These are phyloP conservation scores for Pythium diclinum DNA, from an alignment of 352 stramenopile genomes.

Conservation along the genomic window DNA sequence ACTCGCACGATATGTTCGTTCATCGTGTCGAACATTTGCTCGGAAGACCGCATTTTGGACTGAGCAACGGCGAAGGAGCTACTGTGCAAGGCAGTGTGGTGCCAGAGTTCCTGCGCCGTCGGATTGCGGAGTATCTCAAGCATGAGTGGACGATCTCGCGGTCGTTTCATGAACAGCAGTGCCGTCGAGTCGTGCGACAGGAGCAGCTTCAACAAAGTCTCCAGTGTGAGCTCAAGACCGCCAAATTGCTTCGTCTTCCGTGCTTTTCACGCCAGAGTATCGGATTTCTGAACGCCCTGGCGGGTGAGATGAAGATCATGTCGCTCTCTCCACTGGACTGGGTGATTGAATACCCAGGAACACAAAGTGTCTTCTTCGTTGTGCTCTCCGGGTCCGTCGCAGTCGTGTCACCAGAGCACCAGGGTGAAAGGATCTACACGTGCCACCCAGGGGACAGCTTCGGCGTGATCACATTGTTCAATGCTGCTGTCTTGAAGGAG, in stretches of 20 bases:
- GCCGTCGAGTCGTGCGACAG: slow-evolving; percentile 22
- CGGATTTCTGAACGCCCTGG: slow-evolving; percentile 31
- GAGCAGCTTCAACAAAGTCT: slow-evolving; percentile 29
- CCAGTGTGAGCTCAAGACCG: slow-evolving; percentile 28
- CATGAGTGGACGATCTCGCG: slow-evolving; percentile 19
- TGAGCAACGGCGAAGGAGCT: background rate
- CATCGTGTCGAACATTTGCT: slow-evolving; percentile 26
- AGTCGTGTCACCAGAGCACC: slow-evolving; percentile 13
- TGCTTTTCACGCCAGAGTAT: slow-evolving; percentile 30
- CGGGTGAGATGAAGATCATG: slow-evolving; percentile 23
- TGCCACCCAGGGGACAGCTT: slow-evolving; percentile 24
- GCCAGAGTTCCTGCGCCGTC: slow-evolving; percentile 17
- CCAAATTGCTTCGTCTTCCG: slow-evolving; percentile 21
- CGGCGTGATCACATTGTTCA: slow-evolving; percentile 29
- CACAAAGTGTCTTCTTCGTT: slow-evolving; percentile 27
- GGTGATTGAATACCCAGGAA: slow-evolving; percentile 30
- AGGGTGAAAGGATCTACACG: slow-evolving; percentile 17
- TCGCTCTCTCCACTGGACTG: slow-evolving; percentile 31
- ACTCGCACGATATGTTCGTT: slow-evolving; percentile 33
- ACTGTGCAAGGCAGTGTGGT: slow-evolving; percentile 10
- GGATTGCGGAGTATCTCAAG: slow-evolving; percentile 23
- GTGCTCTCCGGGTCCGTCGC: slow-evolving; percentile 22
- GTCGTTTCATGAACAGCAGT: slow-evolving; percentile 20
- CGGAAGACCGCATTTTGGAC: slow-evolving; percentile 14
- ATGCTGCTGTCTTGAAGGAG: slow-evolving; percentile 17